Evolutionary conservation across 305 asterid species (phyloP).

Genomic region (Fraxinus paxiana): DNA sequence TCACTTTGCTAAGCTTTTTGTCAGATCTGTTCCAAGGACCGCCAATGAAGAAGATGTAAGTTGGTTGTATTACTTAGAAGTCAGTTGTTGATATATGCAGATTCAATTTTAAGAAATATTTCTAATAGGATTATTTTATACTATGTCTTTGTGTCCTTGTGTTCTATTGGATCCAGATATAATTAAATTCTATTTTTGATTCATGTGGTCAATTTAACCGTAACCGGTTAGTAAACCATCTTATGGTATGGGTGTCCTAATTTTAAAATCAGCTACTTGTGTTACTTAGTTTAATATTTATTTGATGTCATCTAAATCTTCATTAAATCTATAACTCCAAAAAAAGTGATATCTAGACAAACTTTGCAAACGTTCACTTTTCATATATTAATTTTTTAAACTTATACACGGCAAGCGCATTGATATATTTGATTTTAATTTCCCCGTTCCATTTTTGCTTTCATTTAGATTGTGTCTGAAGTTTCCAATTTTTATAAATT

Average conservation of each 20-base stretch:
- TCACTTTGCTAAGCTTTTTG: conserved; percentile 74
- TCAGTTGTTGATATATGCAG: conserved; percentile 1
- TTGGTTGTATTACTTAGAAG: conserved; percentile 15
- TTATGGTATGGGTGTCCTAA: neutral
- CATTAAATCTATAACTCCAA: too few species aligned
- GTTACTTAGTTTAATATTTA: neutral
- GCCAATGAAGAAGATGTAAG: conserved; percentile 84
- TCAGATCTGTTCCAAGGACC: conserved; percentile 88
- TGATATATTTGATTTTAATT: too few species aligned
- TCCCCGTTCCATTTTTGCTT: too few species aligned
- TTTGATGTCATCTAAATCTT: too few species aligned
- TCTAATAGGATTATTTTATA: neutral
- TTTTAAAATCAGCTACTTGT: neutral
- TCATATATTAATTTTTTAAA: too few species aligned
- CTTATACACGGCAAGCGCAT: too few species aligned
- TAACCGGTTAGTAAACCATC: conserved; percentile 44
- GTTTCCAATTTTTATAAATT: too few species aligned
- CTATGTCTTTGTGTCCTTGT: neutral
- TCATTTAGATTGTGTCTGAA: too few species aligned
- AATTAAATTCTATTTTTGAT: conserved; percentile 28
- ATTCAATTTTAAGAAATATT: neutral
- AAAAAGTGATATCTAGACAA: too few species aligned
- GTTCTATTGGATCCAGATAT: neutral
- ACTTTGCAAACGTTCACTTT: too few species aligned
- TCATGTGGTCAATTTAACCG: conserved; percentile 31